Conservation (phyloP, 129 eudicot species). For the carrot (Daucus carota) region DH1_v3.0 NC_030382.2:56977001-56977500, state of each 20-base stretch:
- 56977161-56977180: too few relatives aligned
- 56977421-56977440: conserved; percentile 10
- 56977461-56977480: background rate
- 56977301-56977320: conserved; percentile 48
- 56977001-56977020: background rate
- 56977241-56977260: conserved; percentile 56
- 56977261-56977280: conserved; percentile 66
- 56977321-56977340: conserved; percentile 77
- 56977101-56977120: conserved; percentile 45
- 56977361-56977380: conserved; percentile 85
- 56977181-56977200: too few relatives aligned
- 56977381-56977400: conserved; percentile 33
- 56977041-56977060: conserved; percentile 64
- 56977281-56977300: conserved; percentile 79
- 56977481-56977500: background rate
- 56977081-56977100: conserved; percentile 95
- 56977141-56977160: background rate
- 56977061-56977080: conserved; percentile 59
- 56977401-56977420: background rate
- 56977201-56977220: conserved; percentile 44
- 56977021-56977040: conserved; percentile 43
- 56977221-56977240: conserved; percentile 66
- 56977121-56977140: conserved; percentile 8
- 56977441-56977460: conserved; percentile 5
- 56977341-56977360: conserved; percentile 71